These are phyloP conservation scores for Lecanicillium sp. DNA, from an alignment of 2,329 filamentous ascomycete genomes.

Conservation along the genomic window DNA sequence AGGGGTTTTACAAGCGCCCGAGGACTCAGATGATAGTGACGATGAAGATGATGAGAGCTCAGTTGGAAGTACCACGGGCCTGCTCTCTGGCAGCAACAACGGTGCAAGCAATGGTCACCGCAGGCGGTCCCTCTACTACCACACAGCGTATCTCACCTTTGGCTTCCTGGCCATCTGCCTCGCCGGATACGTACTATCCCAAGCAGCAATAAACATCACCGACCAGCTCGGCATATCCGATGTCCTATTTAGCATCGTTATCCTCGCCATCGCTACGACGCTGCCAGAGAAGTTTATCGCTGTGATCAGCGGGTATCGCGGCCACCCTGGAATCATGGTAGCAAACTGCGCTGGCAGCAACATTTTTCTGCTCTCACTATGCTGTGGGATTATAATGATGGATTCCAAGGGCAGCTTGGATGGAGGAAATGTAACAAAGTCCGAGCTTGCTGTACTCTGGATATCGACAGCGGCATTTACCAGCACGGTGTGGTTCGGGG, in stretches of 20 bases:
- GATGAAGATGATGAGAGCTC: conserved; percentile 18
- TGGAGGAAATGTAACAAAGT: conserved; percentile 5
- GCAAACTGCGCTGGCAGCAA: conserved; percentile 47
- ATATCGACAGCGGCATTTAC: conserved; percentile 12
- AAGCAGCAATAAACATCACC: conserved; percentile 33
- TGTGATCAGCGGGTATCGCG: conserved; percentile 36
- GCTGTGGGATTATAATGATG: conserved; percentile 31
- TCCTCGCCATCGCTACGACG: conserved; percentile 44
- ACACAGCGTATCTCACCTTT: conserved; percentile 28
- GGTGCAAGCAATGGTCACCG: conserved; percentile 11
- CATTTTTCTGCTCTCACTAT: conserved; percentile 45
- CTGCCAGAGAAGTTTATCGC: conserved; percentile 46
- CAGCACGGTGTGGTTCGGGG: conserved; percentile 13
- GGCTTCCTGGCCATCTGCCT: conserved; percentile 38
- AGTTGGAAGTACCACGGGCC: neutral
- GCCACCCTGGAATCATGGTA: conserved; percentile 40
- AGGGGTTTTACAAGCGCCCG: conserved; percentile 31
- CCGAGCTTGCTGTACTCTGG: conserved; percentile 13
- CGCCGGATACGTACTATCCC: conserved; percentile 41
- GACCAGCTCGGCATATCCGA: conserved; percentile 34
- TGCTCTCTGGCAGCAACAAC: neutral
- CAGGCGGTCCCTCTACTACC: conserved; percentile 11
- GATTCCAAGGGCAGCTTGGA: conserved; percentile 8
- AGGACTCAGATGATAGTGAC: conserved; percentile 26
- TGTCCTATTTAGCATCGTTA: conserved; percentile 36